These are phyloP conservation scores for Diaporthe capsici DNA, from an alignment of 2,329 filamentous ascomycete species.

Conservation along the genomic window DNA sequence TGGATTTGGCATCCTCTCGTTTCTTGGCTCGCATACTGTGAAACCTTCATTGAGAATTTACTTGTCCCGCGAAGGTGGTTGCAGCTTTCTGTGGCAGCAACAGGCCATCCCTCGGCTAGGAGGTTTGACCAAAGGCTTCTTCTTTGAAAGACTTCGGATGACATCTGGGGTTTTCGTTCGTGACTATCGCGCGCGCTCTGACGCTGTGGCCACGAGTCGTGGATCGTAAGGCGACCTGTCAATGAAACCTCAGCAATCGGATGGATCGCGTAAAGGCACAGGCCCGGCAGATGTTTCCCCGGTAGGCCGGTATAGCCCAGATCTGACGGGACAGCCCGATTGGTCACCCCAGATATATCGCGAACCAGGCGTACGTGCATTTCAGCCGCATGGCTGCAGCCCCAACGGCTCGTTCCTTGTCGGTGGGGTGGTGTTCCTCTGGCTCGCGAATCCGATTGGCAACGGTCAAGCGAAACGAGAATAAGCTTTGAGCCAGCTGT, in stretches of 20 bases:
- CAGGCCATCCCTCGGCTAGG: background rate
- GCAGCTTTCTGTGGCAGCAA: background rate
- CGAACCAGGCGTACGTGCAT: conserved; percentile 7
- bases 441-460: conserved; percentile 20
- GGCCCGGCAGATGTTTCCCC: conserved; percentile 4
- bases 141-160: background rate
- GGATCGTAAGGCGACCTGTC: conserved; percentile 15
- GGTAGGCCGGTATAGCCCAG: background rate
- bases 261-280: background rate
- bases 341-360: conserved; percentile 12
- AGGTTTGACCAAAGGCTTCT: conserved; percentile 2
- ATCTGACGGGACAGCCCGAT: conserved; percentile 12
- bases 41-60: background rate
- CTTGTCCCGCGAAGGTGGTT: background rate
- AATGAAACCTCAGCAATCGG: conserved; percentile 11
- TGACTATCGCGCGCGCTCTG: background rate
- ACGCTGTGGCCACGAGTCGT: background rate
- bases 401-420: background rate
- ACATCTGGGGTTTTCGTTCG: background rate
- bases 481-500: conserved; percentile 7
- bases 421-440: background rate
- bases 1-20: background rate
- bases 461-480: conserved; percentile 21
- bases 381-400: conserved; percentile 22
- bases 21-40: background rate